Evolutionary conservation across 345 rosid genomes (phyloP), one percentile per base, ranked within the genome.

Genomic region (Brassica incana): DNA sequence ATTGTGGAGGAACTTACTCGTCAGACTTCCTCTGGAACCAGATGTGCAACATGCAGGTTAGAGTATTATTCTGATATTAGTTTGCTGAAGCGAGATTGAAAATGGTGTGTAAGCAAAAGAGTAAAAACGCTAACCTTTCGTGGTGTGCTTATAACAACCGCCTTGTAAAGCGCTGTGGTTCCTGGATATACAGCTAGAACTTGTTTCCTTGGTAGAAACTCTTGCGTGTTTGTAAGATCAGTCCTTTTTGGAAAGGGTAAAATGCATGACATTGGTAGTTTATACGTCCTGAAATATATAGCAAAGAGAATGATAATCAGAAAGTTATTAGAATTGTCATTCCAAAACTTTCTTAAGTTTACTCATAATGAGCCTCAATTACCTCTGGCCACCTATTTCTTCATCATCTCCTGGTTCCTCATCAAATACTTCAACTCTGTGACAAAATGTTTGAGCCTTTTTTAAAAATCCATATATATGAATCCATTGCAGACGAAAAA

Each of bases 181-280:
- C 97, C 99, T 1, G 99, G 99, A 88, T 95, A 95, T 76, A 95
- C 98, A n/a, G 99, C 99, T 87, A 95, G 87, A 62, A 93, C 99
- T 45, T 86, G 95, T 77, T 85, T 85, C 74, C 97, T 91, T 1
- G 87, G 78, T 61, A 80, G 84, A 71, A 87, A 93, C 73, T 95
- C 99, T 15, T 73, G 92, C 59, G 82, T 86, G 12, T 75, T 84
- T 35, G 94, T 78, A 67, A 82, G 87, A 70, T 95, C 95, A 48
- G 83, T 90, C 65, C 86, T 77, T 65, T 80, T 92, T 27, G 99
- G 97, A 80, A 95, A 95, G 65, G 95, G 98, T 78, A 92, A 86
- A 66, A 92, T 86, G 54, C 86, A 86, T 29, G 99, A 85, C 84
- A 82, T 85, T 27, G 90, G 89, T 60, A 95, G 87, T 88, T 90